Base-by-base conservation (phyloP, 768 basidiomycete genomes). In the Suillus subaureus region DNA sequence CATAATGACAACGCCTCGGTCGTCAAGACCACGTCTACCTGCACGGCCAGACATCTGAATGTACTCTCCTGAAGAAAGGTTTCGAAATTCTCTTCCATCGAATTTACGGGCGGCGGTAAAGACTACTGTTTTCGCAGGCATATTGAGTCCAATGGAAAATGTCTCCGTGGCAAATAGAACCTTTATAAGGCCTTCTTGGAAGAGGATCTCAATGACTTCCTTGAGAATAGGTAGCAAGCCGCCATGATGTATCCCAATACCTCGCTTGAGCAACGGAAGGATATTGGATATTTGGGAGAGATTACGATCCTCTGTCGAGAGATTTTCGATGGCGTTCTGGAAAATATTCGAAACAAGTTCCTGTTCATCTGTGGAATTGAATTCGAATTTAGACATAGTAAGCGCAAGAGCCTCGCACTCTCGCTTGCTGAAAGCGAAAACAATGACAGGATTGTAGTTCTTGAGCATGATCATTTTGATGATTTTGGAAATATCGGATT, bases 1-100 rank as follows among this genome's bases (percentile, higher is more conserved):
- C 94, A 99, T 93, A 71, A 99, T 98, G 61, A 99, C 97, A 60
- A 99, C 94, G 62, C 97, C 97, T n/a, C 97, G 89, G 67, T 99
- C 97, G 76, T 99, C 97, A 66, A 99, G 80, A 51, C 97, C 97
- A 79, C 97, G 89, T 71, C 97, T 90, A 68, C 97, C 97, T 2
- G 97, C 97, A 64, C 97, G 93, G 64, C 97, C 97, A 0, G 96
- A 96, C 97, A 99, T 99, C 74, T 99, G 97, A 71, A 99, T 97
- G 77, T 99, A 99, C 84, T 99, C 97, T 64, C 97, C 92, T 0
- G 90, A 92, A 0, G 94, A 94, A 42, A 99, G 82, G 74, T 94
- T 94, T 33, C 97, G 86, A 81, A 97, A 97, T 71, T 96, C 95
- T 52, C 87, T 88, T 0, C 97, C 97, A 75, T 99, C 97, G 71